Percentiles rank a stretch among this genome's conserved stretches.
Conservation (phyloP, 176 grass and related monocot species). For the Alloteropsis semialata region DNA sequence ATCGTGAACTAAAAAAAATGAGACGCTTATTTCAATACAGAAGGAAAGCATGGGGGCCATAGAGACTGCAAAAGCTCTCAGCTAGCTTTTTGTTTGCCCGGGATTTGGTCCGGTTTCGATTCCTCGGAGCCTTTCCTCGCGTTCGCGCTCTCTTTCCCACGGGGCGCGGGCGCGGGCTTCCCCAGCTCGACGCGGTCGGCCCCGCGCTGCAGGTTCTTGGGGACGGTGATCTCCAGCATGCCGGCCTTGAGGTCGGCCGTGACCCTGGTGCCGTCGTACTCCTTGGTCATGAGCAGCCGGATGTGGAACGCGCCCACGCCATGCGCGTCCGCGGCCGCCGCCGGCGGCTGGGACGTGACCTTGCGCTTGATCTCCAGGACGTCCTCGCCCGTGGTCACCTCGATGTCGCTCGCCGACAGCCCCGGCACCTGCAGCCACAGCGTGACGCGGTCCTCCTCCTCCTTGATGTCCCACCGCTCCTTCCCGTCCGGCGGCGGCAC, state of each 20-base stretch:
- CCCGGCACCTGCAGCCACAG: slow-evolving; percentile 38
- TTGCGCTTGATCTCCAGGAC: slow-evolving; percentile 33
- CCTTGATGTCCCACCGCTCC: slow-evolving; percentile 37
- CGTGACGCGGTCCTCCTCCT: neutral
- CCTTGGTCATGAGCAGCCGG: slow-evolving; percentile 28
- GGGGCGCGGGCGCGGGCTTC: neutral
- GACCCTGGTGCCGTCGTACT: neutral
- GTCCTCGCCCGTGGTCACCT: neutral
- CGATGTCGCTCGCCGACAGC: slow-evolving; percentile 10
- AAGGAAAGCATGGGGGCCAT: neutral
- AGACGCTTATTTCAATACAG: neutral
- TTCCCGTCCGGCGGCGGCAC: slow-evolving; percentile 11
- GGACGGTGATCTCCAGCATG: slow-evolving; percentile 31
- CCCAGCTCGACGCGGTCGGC: neutral
- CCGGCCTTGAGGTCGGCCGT: slow-evolving; percentile 27
- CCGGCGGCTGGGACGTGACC: neutral
- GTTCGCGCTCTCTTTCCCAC: neutral
- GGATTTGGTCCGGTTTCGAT: neutral
- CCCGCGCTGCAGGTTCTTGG: neutral
- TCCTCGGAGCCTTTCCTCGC: neutral
- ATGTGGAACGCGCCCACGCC: slow-evolving; percentile 29
- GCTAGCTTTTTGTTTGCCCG: neutral
- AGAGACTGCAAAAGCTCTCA: neutral
- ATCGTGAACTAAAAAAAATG: too few relatives aligned
- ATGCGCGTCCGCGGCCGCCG: neutral